Base-by-base conservation (phyloP, 2,329 filamentous ascomycete genomes). In the Trichophyton verrucosum region DNA sequence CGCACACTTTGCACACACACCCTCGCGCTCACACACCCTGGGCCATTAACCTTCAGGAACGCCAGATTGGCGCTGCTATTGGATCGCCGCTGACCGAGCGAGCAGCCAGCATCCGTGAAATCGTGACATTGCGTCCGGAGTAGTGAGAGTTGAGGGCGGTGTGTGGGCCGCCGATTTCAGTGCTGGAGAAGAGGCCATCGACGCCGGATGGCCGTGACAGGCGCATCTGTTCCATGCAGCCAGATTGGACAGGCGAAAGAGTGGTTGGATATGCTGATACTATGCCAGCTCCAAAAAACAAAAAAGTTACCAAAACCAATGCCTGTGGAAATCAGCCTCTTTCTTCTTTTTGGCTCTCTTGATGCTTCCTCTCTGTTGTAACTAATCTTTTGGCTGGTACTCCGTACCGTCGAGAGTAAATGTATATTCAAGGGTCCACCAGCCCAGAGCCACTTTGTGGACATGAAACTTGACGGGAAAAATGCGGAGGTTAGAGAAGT, bases 381-480 rank as follows among this genome's bases (percentile, higher is more conserved):
- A 47, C 20, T 9, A 5, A 33, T 33, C 5, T 38, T 38, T 38
- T 38, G 33, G 33, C 9, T 38, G n/a, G 49, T 53, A 53, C 49
- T 30, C 15, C 6, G 46, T 51, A 27, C 46, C 46, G 30, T 38
- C 8, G 33, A 36, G 33, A 36, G 33, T 36, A 36, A 13, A 38
- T 38, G 33, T 38, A 38, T 38, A 38, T 3, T 38, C 40, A n/a
- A 44, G 30, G 55, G 55, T 57, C 30, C 55, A 57, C 55, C 30
- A 13, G 55, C 30, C 55, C 7, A 38, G 30, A 40, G 55, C 55
- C 55, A 40, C 33, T 38, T 47, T 47, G 33, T 57, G 55, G 55
- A 57, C 30, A 20, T 57, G 38, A 57, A 57, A 53, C 49, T 57
- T 22, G 55, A 57, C 55, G 55, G 55, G 55, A 57, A 57, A 57